These are phyloP conservation scores for Adiantum capillusveneris DNA, from an alignment of 75 land plant genomes.

Conservation along the genomic window DNA sequence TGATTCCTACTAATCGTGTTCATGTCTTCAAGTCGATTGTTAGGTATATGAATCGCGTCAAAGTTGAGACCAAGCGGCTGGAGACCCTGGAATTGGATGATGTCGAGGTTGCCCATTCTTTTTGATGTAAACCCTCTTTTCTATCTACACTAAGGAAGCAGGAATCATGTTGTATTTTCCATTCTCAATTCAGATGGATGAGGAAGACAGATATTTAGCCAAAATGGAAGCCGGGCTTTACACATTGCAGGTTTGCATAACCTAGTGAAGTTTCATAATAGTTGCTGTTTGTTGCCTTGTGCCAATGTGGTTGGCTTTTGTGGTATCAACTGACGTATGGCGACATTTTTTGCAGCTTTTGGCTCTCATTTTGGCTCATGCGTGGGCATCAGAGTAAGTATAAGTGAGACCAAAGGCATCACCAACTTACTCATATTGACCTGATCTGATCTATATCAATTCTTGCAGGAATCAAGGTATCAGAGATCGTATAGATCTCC, in stretches of 20 bases:
- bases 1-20: too few relatives aligned
- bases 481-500: constrained; percentile 66
- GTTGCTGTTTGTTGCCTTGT: too few relatives aligned
- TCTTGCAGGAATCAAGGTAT: constrained; percentile 51
- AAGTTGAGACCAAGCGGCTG: constrained; percentile 65
- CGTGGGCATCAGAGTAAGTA: constrained; percentile 98
- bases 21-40: too few relatives aligned
- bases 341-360: constrained; percentile 52
- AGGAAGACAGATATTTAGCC: constrained; percentile 82
- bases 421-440: too few relatives aligned
- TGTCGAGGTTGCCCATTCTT: constrained; percentile 49
- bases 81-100: constrained; percentile 69
- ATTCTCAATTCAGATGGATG: constrained; percentile 60
- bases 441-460: too few relatives aligned
- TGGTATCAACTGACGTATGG: too few relatives aligned
- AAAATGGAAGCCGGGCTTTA: constrained; percentile 92
- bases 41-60: constrained; percentile 86
- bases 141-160: background rate
- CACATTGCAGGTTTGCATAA: constrained; percentile 73
- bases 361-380: constrained; percentile 75
- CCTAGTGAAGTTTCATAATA: too few relatives aligned
- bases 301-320: background rate
- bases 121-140: background rate
- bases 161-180: too few relatives aligned
- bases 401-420: too few relatives aligned